phyloP scores from a whole-genome alignment of 2,329 filamentous ascomycete genomes.

The Penicillium psychrosexuale region DNA sequence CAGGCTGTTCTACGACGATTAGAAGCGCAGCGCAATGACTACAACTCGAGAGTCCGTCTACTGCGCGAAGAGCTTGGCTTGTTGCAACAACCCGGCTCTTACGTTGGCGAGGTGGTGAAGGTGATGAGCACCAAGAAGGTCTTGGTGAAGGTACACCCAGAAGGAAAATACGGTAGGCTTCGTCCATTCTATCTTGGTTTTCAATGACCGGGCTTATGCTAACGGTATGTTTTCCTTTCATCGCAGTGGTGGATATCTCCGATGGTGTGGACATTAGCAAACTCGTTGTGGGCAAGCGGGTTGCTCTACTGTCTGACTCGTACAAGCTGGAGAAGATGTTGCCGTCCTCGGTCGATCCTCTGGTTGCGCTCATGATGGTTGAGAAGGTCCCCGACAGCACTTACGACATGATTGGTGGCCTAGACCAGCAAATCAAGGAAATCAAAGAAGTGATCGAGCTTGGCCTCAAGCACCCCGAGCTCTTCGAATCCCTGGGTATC shows the following conservation, averaged over 20 bases:
- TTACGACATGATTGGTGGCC: constrained; percentile 99
- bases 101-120: constrained; percentile 99
- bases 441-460: constrained; percentile 99
- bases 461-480: constrained; percentile 94
- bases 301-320: constrained; percentile 91
- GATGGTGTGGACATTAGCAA: constrained; percentile 93
- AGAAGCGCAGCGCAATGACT: constrained; percentile 97
- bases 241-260: constrained; percentile 84
- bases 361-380: constrained; percentile 99
- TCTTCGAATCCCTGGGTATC: constrained; percentile 98
- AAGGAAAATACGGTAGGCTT: constrained; percentile 93
- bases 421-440: constrained; percentile 99
- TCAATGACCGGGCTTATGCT: background rate
- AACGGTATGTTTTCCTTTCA: constrained; percentile 7
- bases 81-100: constrained; percentile 94
- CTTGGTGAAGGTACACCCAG: constrained; percentile 96
- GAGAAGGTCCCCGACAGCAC: constrained; percentile 99
- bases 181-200: background rate
- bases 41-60: constrained; percentile 95
- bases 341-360: constrained; percentile 93
- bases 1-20: constrained; percentile 91
- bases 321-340: constrained; percentile 99
- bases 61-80: constrained; percentile 92
- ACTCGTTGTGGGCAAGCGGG: constrained; percentile 94
- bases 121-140: constrained; percentile 99